Evolutionary conservation across 805 yeast genomes (phyloP), one percentile per base, ranked within the genome.

Genomic region (Suhomyces pyralidae): DNA sequence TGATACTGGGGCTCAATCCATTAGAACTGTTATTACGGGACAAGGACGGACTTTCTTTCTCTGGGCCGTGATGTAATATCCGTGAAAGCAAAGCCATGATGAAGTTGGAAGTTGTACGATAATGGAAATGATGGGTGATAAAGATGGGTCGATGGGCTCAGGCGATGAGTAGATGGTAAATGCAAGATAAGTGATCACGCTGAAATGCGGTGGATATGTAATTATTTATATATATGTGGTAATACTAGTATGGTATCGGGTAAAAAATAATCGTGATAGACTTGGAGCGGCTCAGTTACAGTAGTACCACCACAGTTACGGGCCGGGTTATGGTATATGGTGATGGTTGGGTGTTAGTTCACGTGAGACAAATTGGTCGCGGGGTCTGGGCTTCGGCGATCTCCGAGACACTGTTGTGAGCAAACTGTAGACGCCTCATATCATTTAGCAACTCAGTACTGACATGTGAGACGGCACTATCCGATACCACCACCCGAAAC

Each of bases 11-110:
- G 10, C 50, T 22, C 26, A 42, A 24, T 14, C 26, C 48, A 15
- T 32, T 26, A 32, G 9, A 50, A 32, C 48, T 49, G 17, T 43
- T 34, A 7, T 20, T 28, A 7, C 50, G 22, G 10, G 51, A 32
- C 25, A 28, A 22, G 1, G 51, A 20, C 5, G 57, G 55, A 24
- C 46, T 26, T 7, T 53, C 55, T 38, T 40, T 48, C 24, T 53
- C 52, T 32, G 53, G 42, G 17, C 43, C 32, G 24, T 49, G 52
- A 40, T 57, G 56, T 15, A 60, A 49, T 17, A 60, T 61, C 30
- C 56, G 44, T 20, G 63, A 57, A 47, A 60, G 54, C n/a, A 60
- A 46, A 7, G 63, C 58, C 63, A 60, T 60, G 20, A 20, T 14
- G 7, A 10, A 36, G 12, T 17, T 9, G 22, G 6, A 38, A n/a